A percentile compares a stretch with the other conserved stretches of the same genome.
Conservation (phyloP, 768 basidiomycete species). For the Tricholoma matsutake region DNA sequence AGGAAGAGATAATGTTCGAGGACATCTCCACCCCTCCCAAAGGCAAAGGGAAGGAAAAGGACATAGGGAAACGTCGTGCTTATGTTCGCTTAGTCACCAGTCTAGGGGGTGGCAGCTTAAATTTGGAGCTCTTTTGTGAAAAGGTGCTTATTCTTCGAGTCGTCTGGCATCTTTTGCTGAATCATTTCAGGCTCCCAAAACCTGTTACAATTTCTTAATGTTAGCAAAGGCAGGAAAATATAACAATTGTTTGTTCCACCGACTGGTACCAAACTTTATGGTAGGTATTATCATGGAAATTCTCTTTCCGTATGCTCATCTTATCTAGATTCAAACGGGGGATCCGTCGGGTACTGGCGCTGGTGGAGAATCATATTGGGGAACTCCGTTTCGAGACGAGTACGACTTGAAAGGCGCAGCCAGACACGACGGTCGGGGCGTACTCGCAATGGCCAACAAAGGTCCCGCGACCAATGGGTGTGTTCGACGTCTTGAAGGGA, state of each 20-base stretch:
- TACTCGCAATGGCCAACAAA: conserved; percentile 94
- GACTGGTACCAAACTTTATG: conserved; percentile 95
- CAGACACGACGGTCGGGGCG: conserved; percentile 81
- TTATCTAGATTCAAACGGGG: conserved; percentile 85
- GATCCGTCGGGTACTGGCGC: conserved; percentile 96
- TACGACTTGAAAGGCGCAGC: conserved; percentile 84
- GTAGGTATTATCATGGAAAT: conserved; percentile 35
- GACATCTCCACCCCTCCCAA: conserved; percentile 77
- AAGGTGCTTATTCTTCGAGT: conserved; percentile 47
- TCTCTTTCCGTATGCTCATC: conserved; percentile 3
- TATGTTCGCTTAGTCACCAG: conserved; percentile 96
- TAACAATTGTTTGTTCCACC: conserved; percentile 85
- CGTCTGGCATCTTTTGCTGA: neutral
- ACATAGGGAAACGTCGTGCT: conserved; percentile 85
- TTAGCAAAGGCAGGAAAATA: conserved; percentile 90
- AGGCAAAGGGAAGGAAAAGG: conserved; percentile 91
- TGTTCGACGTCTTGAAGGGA: neutral
- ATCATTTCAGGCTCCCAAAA: conserved; percentile 82
- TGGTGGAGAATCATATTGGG: conserved; percentile 93
- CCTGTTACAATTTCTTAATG: conserved; percentile 98
- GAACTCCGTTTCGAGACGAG: conserved; percentile 94
- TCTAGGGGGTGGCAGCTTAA: conserved; percentile 80
- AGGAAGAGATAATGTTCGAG: conserved; percentile 99
- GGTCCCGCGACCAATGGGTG: conserved; percentile 88
- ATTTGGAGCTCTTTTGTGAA: conserved; percentile 84